A percentile compares a stretch with the other conserved stretches of the same genome.
Conservation (phyloP, 1,284 basidiomycete species). For the Cryptococcus sp. region DNA sequence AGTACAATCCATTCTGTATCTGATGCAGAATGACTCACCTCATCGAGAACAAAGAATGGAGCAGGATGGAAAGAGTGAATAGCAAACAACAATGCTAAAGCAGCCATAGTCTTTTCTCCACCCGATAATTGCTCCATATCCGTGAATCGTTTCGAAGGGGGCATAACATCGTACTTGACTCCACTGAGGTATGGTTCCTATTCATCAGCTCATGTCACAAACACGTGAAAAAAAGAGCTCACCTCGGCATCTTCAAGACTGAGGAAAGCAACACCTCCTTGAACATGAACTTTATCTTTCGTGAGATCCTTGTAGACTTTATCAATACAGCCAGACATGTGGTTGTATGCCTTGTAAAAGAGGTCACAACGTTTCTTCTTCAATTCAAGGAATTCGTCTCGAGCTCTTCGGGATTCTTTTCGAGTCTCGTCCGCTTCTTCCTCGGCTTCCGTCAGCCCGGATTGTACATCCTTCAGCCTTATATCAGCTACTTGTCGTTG, state of each 20-base stretch:
- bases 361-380: slow-evolving; percentile 77
- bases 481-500: slow-evolving; percentile 50
- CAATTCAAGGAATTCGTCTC: slow-evolving; percentile 85
- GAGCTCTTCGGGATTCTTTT: slow-evolving; percentile 78
- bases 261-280: slow-evolving; percentile 90
- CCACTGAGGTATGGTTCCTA: slow-evolving; percentile 94
- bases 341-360: slow-evolving; percentile 94
- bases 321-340: slow-evolving; percentile 92
- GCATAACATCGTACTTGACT: slow-evolving; percentile 98
- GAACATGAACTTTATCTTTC: slow-evolving; percentile 80
- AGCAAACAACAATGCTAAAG: slow-evolving; percentile 88
- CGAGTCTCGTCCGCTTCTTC: slow-evolving; percentile 56
- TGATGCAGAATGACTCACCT: slow-evolving; percentile 45
- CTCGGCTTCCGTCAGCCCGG: slow-evolving; percentile 54
- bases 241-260: slow-evolving; percentile 93
- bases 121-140: slow-evolving; percentile 99
- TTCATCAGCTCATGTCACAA: neutral
- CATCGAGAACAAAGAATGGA: slow-evolving; percentile 97
- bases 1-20: neutral
- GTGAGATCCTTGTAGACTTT: slow-evolving; percentile 97
- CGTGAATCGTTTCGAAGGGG: slow-evolving; percentile 96
- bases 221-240: slow-evolving; percentile 15
- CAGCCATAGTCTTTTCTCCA: slow-evolving; percentile 98
- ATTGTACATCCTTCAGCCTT: slow-evolving; percentile 85
- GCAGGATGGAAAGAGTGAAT: slow-evolving; percentile 98